Evolutionary conservation across 164 flowering plant genomes (phyloP).

Genomic region (Liriodendron chinense): DNA sequence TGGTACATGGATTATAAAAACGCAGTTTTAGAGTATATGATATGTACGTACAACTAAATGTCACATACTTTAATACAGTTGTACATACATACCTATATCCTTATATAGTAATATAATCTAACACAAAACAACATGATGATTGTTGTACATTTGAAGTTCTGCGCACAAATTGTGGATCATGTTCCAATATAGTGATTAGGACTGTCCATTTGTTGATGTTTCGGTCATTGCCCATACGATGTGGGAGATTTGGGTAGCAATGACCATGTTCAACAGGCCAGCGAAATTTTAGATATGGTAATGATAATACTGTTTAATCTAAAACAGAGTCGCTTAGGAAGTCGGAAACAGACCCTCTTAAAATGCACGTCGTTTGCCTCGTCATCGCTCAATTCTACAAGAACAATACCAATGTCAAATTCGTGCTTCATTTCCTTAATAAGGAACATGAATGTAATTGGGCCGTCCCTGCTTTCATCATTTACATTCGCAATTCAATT

Average conservation of each 20-base stretch:
- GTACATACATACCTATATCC: too few relatives aligned
- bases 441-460: not conserved
- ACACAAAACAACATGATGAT: too few relatives aligned
- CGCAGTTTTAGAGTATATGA: not conserved
- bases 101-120: too few relatives aligned
- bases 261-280: not conserved
- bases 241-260: not conserved
- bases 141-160: too few relatives aligned
- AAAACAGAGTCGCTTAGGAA: not conserved
- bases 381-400: slow-evolving; percentile 76
- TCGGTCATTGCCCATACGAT: not conserved
- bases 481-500: not conserved
- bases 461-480: not conserved
- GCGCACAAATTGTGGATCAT: not conserved
- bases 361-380: slow-evolving; percentile 91
- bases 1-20: not conserved
- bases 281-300: not conserved
- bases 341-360: slow-evolving; percentile 58
- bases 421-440: not conserved
- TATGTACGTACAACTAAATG: not conserved
- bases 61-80: too few relatives aligned
- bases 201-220: not conserved
- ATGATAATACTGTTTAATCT: not conserved
- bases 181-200: not conserved
- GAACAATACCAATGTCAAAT: slow-evolving; percentile 10